phyloP scores from a whole-genome alignment of 768 basidiomycete species.

The Kwoniella botswanensis region DNA sequence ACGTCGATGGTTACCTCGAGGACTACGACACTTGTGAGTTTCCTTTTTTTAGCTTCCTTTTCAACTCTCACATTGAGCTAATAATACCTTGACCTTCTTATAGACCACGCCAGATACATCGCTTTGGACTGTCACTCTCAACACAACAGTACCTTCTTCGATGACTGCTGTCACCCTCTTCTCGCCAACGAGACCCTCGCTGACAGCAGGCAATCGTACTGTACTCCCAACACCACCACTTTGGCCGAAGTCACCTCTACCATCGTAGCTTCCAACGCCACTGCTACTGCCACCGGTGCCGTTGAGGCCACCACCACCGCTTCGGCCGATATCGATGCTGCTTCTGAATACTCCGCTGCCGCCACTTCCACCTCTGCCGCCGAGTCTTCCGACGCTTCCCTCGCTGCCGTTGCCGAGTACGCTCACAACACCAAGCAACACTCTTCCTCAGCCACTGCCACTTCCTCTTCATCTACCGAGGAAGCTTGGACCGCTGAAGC shows the following conservation, averaged over 20 bases:
- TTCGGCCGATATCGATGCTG: slow-evolving; percentile 32
- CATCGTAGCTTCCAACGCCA: slow-evolving; percentile 27
- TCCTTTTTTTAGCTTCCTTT: neutral
- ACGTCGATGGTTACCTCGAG: slow-evolving; percentile 56
- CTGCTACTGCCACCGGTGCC: slow-evolving; percentile 38
- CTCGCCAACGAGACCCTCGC: slow-evolving; percentile 66
- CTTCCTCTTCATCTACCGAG: slow-evolving; percentile 27
- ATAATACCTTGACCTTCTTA: neutral
- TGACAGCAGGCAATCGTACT: slow-evolving; percentile 63
- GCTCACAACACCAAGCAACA: slow-evolving; percentile 10
- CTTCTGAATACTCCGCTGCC: slow-evolving; percentile 33
- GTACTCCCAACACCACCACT: slow-evolving; percentile 60
- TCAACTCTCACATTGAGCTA: neutral
- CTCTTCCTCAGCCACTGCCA: slow-evolving; percentile 1
- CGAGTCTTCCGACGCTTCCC: slow-evolving; percentile 26
- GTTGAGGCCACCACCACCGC: slow-evolving; percentile 39
- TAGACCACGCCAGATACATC: slow-evolving; percentile 68
- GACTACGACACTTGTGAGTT: slow-evolving; percentile 52
- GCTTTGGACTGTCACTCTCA: slow-evolving; percentile 63
- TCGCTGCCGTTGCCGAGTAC: slow-evolving; percentile 36
- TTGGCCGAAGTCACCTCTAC: slow-evolving; percentile 32
- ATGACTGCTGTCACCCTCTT: slow-evolving; percentile 73
- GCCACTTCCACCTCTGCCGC: slow-evolving; percentile 29
- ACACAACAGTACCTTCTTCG: slow-evolving; percentile 64
- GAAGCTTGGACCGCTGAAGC: slow-evolving; percentile 16